phyloP scores from a whole-genome alignment of 2,329 filamentous ascomycete genomes.

The Diatrype stigma region DNA sequence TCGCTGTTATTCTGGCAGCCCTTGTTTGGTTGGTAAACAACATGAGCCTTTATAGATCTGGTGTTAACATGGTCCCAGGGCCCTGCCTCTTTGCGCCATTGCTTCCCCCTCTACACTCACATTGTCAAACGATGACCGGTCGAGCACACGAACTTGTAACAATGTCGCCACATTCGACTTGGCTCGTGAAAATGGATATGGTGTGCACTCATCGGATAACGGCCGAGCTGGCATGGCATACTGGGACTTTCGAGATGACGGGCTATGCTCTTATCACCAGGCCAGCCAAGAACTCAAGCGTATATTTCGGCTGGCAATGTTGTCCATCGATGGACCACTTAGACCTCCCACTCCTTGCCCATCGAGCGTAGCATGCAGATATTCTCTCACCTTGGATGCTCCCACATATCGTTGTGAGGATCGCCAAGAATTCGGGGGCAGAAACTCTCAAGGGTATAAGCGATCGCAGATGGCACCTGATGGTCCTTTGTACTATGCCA shows the following conservation, averaged over 20 bases:
- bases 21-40: not conserved
- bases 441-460: conserved; percentile 1
- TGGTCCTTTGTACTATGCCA: conserved; percentile 8
- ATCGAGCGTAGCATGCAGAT: conserved; percentile 9
- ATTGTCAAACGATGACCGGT: not conserved
- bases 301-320: conserved; percentile 5
- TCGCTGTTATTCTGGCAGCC: not conserved
- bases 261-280: conserved; percentile 3
- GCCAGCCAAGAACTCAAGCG: conserved; percentile 6
- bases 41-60: not conserved
- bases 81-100: conserved; percentile 10
- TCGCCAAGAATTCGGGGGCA: conserved; percentile 8
- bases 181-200: conserved; percentile 7
- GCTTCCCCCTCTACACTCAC: conserved; percentile 12
- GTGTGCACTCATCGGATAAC: conserved; percentile 2
- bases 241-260: conserved; percentile 4
- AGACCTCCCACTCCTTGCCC: conserved; percentile 8
- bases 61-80: not conserved
- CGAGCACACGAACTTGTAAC: conserved; percentile 1
- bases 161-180: conserved; percentile 9
- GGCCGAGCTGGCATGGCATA: conserved; percentile 6
- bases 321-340: conserved; percentile 6
- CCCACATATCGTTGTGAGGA: conserved; percentile 10
- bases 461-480: conserved; percentile 6
- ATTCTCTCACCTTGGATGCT: conserved; percentile 1